Evolutionary conservation across 2,329 filamentous ascomycete genomes (phyloP).

Genomic region (Xylariaceae sp.): DNA sequence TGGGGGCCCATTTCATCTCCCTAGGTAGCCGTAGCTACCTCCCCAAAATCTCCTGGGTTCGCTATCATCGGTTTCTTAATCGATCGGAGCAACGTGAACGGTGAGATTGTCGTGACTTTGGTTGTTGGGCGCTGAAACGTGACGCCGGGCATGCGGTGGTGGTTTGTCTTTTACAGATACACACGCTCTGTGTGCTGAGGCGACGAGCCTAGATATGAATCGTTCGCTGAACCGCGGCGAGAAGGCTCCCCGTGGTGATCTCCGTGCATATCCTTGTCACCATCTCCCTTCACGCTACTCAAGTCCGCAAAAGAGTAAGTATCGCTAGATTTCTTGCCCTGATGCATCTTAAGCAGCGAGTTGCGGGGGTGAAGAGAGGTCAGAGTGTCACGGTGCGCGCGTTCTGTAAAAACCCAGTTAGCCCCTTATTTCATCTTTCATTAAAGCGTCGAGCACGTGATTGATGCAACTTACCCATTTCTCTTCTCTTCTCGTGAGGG

Average conservation of each 20-base stretch:
- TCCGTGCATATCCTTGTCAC: not conserved
- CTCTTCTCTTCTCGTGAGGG: conserved; percentile 79
- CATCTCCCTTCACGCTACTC: conserved; percentile 30
- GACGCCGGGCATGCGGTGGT: conserved; percentile 33
- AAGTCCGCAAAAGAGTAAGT: conserved; percentile 42
- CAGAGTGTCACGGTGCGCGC: conserved; percentile 69
- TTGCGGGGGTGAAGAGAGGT: conserved; percentile 84
- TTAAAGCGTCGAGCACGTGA: conserved; percentile 1
- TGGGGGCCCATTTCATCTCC: conserved; percentile 8
- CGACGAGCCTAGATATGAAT: conserved; percentile 28
- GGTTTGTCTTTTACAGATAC: conserved; percentile 16
- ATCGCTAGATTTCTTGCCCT: conserved; percentile 34
- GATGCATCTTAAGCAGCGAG: conserved; percentile 73
- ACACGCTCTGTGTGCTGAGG: conserved; percentile 24
- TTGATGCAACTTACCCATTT: conserved; percentile 62
- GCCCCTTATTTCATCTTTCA: not conserved
- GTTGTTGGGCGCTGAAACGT: conserved; percentile 23
- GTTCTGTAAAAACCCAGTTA: conserved; percentile 50
- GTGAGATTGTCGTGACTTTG: conserved; percentile 38
- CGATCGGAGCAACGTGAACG: conserved; percentile 38
- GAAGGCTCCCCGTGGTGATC: not conserved
- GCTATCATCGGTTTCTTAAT: conserved; percentile 35
- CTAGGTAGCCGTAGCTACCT: conserved; percentile 18
- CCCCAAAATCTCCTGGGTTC: conserved; percentile 20
- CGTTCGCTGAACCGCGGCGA: conserved; percentile 31